Evolutionary conservation across 78 protist species (phyloP).

Genomic region (Guillardia theta): DNA sequence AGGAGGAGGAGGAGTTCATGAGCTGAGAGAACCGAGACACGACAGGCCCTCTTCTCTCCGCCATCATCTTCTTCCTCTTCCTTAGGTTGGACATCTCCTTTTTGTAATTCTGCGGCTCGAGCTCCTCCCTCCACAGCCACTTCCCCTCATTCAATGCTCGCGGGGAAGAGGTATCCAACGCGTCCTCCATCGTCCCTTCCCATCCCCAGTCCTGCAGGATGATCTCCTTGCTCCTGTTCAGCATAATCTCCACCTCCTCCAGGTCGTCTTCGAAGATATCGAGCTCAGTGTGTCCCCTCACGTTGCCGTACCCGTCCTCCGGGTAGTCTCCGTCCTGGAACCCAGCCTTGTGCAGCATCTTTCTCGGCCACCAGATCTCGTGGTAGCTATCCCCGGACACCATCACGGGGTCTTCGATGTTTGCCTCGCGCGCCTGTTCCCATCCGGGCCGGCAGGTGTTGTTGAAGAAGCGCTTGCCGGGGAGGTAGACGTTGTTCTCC

Average conservation of each 20-base stretch:
- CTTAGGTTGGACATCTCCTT: background rate
- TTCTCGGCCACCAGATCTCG: background rate
- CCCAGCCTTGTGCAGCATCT: background rate
- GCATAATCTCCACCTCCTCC: background rate
- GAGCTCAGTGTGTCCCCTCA: background rate
- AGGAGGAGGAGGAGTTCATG: background rate
- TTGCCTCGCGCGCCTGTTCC: background rate
- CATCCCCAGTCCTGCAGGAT: background rate
- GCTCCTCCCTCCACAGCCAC: background rate
- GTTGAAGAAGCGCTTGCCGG: too few relatives aligned
- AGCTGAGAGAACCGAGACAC: background rate
- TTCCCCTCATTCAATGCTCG: background rate
- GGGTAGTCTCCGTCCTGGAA: background rate
- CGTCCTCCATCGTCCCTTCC: background rate
- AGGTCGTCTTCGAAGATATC: background rate
- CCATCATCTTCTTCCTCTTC: background rate
- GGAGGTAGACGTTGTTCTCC: too few relatives aligned
- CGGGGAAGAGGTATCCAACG: background rate
- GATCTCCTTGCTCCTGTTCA: background rate
- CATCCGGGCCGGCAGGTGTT: too few relatives aligned
- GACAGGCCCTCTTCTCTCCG: background rate
- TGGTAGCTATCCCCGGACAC: background rate
- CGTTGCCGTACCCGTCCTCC: background rate
- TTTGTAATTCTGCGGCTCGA: background rate
- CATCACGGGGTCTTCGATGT: background rate